Evolutionary conservation across 371 early-diverging fungal species (phyloP), one percentile per base, ranked within the genome.

Genomic region (Mortierella sp.): DNA sequence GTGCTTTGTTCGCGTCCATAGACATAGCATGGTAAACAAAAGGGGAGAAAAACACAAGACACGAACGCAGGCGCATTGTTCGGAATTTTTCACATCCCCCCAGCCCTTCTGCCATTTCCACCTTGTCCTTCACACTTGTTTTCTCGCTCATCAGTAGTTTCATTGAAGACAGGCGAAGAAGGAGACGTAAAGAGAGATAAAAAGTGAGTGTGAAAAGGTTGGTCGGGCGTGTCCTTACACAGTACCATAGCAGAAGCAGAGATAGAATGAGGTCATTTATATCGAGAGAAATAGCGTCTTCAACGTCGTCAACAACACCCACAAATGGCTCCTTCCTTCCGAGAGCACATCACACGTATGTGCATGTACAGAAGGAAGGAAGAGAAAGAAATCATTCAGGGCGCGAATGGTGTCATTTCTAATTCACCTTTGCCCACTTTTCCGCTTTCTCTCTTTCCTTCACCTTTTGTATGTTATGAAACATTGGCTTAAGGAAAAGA

Each of bases 381-480:
- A 38, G 38, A 24, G 65, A 65, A 65, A 38, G 8, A 38, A 38
- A 19, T 38, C 42, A 65, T 38, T 21, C 24, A 38, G 42, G 38
- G 65, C 42, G 10, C 65, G 42, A 68, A 68, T 68, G 68, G 68
- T 42, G 24, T 42, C 68, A 68, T 42, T 42, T 68, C 34, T 38
- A 7, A 34, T 2, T 34, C 63, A n/a, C 34, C 42, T 24, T 42
- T 9, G 9, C 24, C 68, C 68, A 2, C 42, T 9, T 38, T 21
- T 65, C 19, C 58, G 14, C 2, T 8, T 8, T 58, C 14, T 26
- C 14, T 28, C 31, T 58, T n/a, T 55, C 50, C 19, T 63, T 63
- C 16, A 10, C 60, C 58, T 28, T 28, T 60, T 60, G 3, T 28
- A 16, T 2, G 3, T 14, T n/a, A 24, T 52, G 52, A 52, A 38